Conservation (phyloP, 148 eudicot species). For the Arbutus unedo region DNA sequence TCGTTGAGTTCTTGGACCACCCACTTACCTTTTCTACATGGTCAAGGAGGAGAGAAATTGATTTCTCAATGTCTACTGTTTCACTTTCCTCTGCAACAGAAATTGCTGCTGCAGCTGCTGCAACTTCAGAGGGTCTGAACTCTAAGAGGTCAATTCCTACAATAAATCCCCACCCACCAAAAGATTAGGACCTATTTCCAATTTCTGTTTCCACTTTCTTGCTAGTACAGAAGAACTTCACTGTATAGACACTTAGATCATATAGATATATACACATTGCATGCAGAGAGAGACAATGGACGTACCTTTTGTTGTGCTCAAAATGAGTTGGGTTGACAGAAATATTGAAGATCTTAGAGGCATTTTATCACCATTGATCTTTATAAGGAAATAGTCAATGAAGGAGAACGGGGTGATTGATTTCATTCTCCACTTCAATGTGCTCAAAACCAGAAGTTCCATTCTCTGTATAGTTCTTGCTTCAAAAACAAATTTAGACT, state of each 20-base stretch:
- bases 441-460: constrained; percentile 74
- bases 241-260: neutral
- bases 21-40: constrained; percentile 60
- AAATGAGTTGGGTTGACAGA: constrained; percentile 51
- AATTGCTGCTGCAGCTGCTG: constrained; percentile 85
- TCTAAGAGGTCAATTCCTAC: constrained; percentile 85
- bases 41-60: constrained; percentile 38
- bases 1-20: constrained; percentile 13
- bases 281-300: neutral
- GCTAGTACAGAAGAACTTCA: neutral
- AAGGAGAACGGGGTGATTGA: constrained; percentile 75
- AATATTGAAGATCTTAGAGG: constrained; percentile 38
- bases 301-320: constrained; percentile 54
- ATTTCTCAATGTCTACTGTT: constrained; percentile 48
- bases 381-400: constrained; percentile 53
- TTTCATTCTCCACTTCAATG: constrained; percentile 86
- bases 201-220: constrained; percentile 7
- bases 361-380: constrained; percentile 46
- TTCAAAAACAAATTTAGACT: constrained; percentile 56
- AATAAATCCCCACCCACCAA: constrained; percentile 46
- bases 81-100: constrained; percentile 53
- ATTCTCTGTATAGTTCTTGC: constrained; percentile 63
- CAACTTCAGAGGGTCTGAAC: constrained; percentile 88
- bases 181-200: constrained; percentile 17
- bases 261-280: neutral